Conservation (phyloP, 768 basidiomycete genomes). For the Suillus hirtellus region DNA sequence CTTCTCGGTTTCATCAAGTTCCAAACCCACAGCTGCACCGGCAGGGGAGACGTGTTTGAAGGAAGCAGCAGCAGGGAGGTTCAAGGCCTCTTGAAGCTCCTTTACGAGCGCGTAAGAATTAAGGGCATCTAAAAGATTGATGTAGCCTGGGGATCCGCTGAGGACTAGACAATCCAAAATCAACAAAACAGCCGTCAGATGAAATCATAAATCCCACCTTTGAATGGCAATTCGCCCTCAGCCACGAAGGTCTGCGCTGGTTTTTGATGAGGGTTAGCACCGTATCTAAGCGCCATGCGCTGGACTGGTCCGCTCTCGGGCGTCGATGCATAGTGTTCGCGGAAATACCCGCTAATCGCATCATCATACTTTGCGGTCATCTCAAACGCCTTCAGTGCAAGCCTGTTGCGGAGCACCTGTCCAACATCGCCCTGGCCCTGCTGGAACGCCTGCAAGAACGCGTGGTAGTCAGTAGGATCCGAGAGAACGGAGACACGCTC, state of each 20-base stretch:
- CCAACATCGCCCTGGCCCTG: conserved; percentile 74
- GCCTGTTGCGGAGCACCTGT: conserved; percentile 66
- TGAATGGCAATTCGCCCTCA: conserved; percentile 89
- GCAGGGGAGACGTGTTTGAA: conserved; percentile 99
- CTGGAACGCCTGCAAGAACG: conserved; percentile 78
- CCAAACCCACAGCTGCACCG: conserved; percentile 90
- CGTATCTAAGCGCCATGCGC: conserved; percentile 85
- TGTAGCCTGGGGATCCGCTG: conserved; percentile 94
- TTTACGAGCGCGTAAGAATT: conserved; percentile 96
- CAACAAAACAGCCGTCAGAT: background rate
- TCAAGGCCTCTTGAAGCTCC: conserved; percentile 85
- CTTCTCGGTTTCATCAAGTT: conserved; percentile 81
- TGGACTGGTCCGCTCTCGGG: conserved; percentile 80
- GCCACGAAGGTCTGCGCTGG: conserved; percentile 96
- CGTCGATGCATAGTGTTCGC: conserved; percentile 90
- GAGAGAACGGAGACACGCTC: conserved; percentile 87
- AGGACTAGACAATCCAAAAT: conserved; percentile 55
- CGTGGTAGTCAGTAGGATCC: conserved; percentile 83
- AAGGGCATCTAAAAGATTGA: conserved; percentile 96
- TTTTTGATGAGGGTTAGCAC: conserved; percentile 98
- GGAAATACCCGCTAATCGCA: conserved; percentile 95
- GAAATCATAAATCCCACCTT: conserved; percentile 49
- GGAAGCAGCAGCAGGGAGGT: conserved; percentile 93
- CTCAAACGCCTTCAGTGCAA: conserved; percentile 97
- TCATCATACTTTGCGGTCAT: conserved; percentile 94